Evolutionary conservation across 306 rosid genomes (phyloP).

Genomic region (Spatholobus suberectus): DNA sequence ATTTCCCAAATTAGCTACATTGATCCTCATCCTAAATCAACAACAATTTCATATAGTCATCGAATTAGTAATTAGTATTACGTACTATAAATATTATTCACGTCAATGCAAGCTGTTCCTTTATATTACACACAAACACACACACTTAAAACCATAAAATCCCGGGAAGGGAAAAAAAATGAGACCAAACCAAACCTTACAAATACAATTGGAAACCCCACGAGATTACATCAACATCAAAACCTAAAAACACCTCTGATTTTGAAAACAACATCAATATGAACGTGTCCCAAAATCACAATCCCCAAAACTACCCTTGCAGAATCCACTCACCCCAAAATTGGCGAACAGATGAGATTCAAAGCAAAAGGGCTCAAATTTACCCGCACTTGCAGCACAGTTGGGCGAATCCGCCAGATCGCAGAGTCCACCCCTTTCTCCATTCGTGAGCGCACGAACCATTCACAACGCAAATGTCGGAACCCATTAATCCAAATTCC

Average conservation of each 20-base stretch:
- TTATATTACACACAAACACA: neutral
- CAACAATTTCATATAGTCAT: constrained; percentile 13
- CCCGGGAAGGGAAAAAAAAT: neutral
- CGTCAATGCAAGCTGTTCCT: constrained; percentile 30
- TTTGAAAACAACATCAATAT: constrained; percentile 18
- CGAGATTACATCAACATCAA: constrained; percentile 37
- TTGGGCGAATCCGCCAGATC: constrained; percentile 94
- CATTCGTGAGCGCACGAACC: constrained; percentile 69
- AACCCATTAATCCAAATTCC: constrained; percentile 68
- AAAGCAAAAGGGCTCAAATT: constrained; percentile 19
- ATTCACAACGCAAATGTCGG: constrained; percentile 70
- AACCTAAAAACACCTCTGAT: constrained; percentile 38
- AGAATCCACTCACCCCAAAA: constrained; percentile 35
- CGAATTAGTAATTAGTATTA: neutral
- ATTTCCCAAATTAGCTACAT: constrained; percentile 42
- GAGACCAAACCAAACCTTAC: neutral
- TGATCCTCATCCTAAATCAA: constrained; percentile 15
- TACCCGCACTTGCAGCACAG: constrained; percentile 95
- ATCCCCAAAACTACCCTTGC: constrained; percentile 46
- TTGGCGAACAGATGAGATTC: constrained; percentile 37
- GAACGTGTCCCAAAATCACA: constrained; percentile 18
- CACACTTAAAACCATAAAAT: constrained; percentile 30
- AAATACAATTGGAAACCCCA: constrained; percentile 23
- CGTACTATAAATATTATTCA: constrained; percentile 14
- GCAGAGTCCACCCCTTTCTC: constrained; percentile 89